These are phyloP conservation scores for Linanthus parryae DNA, from an alignment of 148 eudicot species.

Conservation along the genomic window DNA sequence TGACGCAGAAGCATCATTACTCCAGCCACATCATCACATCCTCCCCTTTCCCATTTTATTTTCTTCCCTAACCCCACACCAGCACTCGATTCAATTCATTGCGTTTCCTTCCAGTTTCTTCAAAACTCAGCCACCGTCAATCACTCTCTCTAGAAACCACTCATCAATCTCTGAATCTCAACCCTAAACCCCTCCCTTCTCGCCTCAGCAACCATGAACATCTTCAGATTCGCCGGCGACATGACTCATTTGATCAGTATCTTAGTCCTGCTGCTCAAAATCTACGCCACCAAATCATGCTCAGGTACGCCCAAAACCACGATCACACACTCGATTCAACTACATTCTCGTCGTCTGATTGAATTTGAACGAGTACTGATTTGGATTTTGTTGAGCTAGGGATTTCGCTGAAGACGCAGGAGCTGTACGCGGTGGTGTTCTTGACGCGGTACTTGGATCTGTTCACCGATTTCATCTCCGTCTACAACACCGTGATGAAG, in stretches of 20 bases:
- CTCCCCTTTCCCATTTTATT: background rate
- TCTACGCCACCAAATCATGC: constrained; percentile 79
- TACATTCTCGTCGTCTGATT: background rate
- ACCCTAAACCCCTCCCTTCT: background rate
- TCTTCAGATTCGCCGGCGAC: constrained; percentile 78
- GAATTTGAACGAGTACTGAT: background rate
- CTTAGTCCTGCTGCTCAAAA: constrained; percentile 72
- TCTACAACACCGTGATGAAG: constrained; percentile 81
- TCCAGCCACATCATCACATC: too few relatives aligned
- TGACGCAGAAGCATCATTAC: too few relatives aligned
- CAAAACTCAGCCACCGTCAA: background rate
- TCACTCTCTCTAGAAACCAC: background rate
- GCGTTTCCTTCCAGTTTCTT: background rate
- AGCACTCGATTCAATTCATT: too few relatives aligned
- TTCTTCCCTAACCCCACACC: background rate
- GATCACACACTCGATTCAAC: too few relatives aligned
- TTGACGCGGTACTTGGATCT: constrained; percentile 80
- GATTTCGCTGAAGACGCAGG: constrained; percentile 93
- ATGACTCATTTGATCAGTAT: constrained; percentile 74
- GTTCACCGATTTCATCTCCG: constrained; percentile 65
- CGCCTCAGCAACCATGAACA: constrained; percentile 41
- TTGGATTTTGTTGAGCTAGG: constrained; percentile 28
- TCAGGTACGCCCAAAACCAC: constrained; percentile 62
- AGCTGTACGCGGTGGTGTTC: constrained; percentile 75
- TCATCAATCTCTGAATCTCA: constrained; percentile 1